A percentile compares a stretch with the other conserved stretches of the same genome.
Evolutionary conservation across 2,329 filamentous ascomycete species (phyloP).

Genomic region (Aspergillus sclerotialis): DNA sequence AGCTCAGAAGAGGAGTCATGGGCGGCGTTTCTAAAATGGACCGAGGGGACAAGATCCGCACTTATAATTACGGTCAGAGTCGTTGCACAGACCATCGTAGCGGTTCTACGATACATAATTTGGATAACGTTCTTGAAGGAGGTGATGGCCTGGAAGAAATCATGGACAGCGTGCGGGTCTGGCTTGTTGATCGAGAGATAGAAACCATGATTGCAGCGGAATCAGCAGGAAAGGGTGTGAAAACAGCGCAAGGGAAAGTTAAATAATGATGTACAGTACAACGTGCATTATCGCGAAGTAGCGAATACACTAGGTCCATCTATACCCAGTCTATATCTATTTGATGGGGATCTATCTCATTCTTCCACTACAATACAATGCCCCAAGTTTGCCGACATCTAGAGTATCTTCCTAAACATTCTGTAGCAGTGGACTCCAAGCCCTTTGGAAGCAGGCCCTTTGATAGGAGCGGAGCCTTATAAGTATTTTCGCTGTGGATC

Average conservation of each 20-base stretch:
- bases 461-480: no score
- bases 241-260: constrained; percentile 4
- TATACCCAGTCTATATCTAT: no score
- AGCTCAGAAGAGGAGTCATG: constrained; percentile 69
- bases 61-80: constrained; percentile 75
- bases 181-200: constrained; percentile 70
- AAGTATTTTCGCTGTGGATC: constrained; percentile 84
- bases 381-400: no score
- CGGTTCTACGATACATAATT: constrained; percentile 69
- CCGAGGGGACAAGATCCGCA: constrained; percentile 86
- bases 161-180: constrained; percentile 70
- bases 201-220: constrained; percentile 61
- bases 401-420: no score
- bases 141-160: constrained; percentile 64
- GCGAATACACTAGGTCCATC: constrained; percentile 7
- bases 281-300: constrained; percentile 8
- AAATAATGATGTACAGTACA: neutral
- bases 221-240: constrained; percentile 36
- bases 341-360: no score
- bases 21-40: constrained; percentile 73
- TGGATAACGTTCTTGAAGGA: constrained; percentile 73
- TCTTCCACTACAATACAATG: no score
- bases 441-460: no score
- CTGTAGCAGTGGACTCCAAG: no score
- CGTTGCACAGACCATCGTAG: constrained; percentile 85